Percentiles rank a stretch among this genome's conserved stretches.
These are phyloP conservation scores for Cladorrhinum samala DNA, from an alignment of 495 filamentous ascomycete species.

Conservation along the genomic window DNA sequence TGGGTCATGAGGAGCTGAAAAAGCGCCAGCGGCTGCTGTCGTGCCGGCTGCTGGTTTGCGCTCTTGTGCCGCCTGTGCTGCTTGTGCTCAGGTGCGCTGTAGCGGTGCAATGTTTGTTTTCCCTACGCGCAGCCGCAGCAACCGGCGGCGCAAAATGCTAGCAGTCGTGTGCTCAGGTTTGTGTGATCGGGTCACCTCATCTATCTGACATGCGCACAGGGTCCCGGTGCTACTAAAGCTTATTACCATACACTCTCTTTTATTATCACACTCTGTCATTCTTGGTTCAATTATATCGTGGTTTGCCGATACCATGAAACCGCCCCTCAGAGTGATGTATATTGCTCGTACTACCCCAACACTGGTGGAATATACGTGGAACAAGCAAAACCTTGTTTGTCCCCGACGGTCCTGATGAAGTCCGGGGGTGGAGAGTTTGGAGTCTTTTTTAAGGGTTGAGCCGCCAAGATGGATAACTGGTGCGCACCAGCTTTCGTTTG, in stretches of 20 bases:
- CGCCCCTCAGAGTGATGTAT: no score
- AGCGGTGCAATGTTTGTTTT: background rate
- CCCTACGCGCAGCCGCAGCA: background rate
- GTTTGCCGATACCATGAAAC: no score
- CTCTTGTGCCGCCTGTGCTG: background rate
- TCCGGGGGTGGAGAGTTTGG: background rate
- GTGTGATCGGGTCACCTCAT: no score
- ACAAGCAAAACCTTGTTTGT: background rate
- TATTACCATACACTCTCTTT: no score
- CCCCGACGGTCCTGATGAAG: background rate
- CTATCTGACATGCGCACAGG: background rate
- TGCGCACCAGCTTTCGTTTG: background rate
- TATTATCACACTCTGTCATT: no score
- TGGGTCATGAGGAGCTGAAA: background rate
- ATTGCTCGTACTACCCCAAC: background rate
- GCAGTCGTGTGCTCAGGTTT: background rate
- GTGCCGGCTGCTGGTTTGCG: background rate
- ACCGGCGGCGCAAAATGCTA: background rate
- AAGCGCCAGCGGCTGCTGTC: background rate
- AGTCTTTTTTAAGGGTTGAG: background rate
- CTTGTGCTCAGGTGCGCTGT: background rate
- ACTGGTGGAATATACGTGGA: background rate
- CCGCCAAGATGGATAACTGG: background rate
- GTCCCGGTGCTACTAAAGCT: background rate
- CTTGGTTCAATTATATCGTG: no score